Evolutionary conservation across 2,329 filamentous ascomycete species (phyloP).

Genomic region (Beauveria sp.): DNA sequence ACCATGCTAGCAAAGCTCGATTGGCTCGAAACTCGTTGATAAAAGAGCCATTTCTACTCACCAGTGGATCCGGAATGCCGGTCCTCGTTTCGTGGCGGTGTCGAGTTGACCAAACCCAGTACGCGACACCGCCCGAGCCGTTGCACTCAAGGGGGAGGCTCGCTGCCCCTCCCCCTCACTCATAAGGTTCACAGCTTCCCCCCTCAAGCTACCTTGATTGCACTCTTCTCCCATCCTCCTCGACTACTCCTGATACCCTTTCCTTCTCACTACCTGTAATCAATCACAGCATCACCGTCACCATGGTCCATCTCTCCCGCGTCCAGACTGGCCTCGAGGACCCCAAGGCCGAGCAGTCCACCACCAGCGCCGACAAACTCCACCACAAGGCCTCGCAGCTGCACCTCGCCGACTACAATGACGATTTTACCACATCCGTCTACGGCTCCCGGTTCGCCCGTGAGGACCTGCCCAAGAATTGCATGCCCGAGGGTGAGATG

Average conservation of each 20-base stretch:
- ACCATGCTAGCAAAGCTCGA: not conserved
- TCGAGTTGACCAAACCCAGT: not conserved
- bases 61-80: not conserved
- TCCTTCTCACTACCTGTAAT: not conserved
- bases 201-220: not conserved
- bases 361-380: slow-evolving; percentile 17
- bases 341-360: not conserved
- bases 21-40: not conserved
- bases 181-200: not conserved
- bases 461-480: slow-evolving; percentile 69
- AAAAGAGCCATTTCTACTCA: not conserved
- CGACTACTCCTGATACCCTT: too few species aligned
- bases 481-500: slow-evolving; percentile 90
- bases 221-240: not conserved
- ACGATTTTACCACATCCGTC: slow-evolving; percentile 67
- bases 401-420: slow-evolving; percentile 42
- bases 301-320: slow-evolving; percentile 10
- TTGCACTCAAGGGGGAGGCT: too few species aligned
- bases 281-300: not conserved
- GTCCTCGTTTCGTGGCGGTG: not conserved
- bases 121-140: too few species aligned
- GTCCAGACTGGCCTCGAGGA: slow-evolving; percentile 5
- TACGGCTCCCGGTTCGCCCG: slow-evolving; percentile 83
- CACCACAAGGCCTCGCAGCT: slow-evolving; percentile 36
- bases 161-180: not conserved